Evolutionary conservation across 2,329 filamentous ascomycete species (phyloP), one percentile per base, ranked within the genome.

Genomic region (Ilyonectria sp.): DNA sequence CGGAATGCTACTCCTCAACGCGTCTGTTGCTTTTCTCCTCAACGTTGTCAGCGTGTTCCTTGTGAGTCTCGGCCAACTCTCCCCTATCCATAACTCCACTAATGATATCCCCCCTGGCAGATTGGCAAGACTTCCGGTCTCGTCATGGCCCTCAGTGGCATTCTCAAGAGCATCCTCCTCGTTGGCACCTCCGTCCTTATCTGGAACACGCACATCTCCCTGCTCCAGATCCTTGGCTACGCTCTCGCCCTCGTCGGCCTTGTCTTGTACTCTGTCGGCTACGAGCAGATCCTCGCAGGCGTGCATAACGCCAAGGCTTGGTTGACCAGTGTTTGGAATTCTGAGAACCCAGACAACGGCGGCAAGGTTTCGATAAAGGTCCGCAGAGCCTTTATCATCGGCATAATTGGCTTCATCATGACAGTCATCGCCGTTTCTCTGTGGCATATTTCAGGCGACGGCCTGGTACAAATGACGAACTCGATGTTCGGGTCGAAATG

Each of bases 101-200:
- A 68, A 74, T 53, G 29, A 52, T 47, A 15, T 33, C 3, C 7
- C 19, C 17, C 29, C 26, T 26, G 26, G 26, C 59, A 95, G 93
- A 97, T 97, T 76, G 93, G 94, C 79, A 94, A 93, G 83, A 97
- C 94, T 8, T 97, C 94, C 2, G 93, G 92, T 63, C 89, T 97
- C 58, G 93, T 95, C 75, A 92, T 97, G 83, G 94, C 93, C 37
- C 89, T 97, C 26, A 94, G 91, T 66, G 93, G 94, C 79, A 94
- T 97, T 71, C 89, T 96, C 76, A 97, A 97, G 83, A 93, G 94
- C 80, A 95, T 97, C 68, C 89, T 97, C 65, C 90, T 97, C 62
- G 93, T 97, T 71, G 84, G 88, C 68, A 87, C 90, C 65, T 94
- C 92, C 60, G 92, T 96, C 82, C 80, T 93, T 77, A 91, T 95